Percentiles rank a stretch among this genome's conserved stretches.
These are phyloP conservation scores for Tuber microsphaerosporum DNA, from an alignment of 495 filamentous ascomycete species.

Conservation along the genomic window DNA sequence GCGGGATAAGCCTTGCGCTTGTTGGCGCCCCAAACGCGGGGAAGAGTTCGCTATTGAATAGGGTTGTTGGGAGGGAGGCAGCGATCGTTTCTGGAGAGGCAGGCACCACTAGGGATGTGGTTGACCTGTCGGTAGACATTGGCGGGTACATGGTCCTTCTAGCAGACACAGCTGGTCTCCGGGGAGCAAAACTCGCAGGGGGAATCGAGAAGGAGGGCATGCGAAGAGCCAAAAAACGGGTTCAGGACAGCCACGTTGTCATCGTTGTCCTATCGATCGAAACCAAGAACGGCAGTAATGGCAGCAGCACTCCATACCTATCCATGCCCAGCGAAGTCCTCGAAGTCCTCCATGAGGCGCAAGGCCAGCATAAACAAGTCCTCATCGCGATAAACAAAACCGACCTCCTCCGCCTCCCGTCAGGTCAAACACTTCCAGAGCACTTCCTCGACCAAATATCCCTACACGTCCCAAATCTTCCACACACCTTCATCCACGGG, in stretches of 20 bases:
- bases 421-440: conserved; percentile 24
- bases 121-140: conserved; percentile 86
- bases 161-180: conserved; percentile 87
- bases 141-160: conserved; percentile 80
- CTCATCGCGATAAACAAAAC: conserved; percentile 77
- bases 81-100: conserved; percentile 88
- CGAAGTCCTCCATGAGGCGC: conserved; percentile 52
- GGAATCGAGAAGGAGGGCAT: conserved; percentile 86
- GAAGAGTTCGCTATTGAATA: conserved; percentile 88
- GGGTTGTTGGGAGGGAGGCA: conserved; percentile 84
- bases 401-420: conserved; percentile 50
- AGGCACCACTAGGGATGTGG: conserved; percentile 87
- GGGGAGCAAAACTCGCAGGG: conserved; percentile 48
- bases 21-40: conserved; percentile 90
- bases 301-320: conserved; percentile 32
- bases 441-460: conserved; percentile 27
- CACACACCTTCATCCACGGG: conserved; percentile 49
- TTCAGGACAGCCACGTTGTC: conserved; percentile 75
- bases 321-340: conserved; percentile 55
- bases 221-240: conserved; percentile 70
- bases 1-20: conserved; percentile 76
- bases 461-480: conserved; percentile 38
- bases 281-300: conserved; percentile 38
- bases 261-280: conserved; percentile 72
- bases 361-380: conserved; percentile 53